Evolutionary conservation across 2,329 filamentous ascomycete genomes (phyloP).

Genomic region (Thermoascus crustaceus): DNA sequence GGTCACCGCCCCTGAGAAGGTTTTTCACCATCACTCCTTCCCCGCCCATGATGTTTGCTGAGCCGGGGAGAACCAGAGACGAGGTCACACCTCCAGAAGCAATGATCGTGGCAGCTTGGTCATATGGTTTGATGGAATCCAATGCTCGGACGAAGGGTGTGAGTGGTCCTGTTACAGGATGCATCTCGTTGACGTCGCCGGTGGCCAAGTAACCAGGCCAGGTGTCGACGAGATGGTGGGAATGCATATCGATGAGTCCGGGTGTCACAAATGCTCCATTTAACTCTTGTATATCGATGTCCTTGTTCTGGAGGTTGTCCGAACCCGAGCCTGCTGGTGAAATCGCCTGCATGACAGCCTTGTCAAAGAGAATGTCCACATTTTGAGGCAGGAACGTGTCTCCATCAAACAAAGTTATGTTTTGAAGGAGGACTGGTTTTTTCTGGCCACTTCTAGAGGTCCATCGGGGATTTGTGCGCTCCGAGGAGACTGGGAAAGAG

Average conservation of each 20-base stretch:
- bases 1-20: conserved; percentile 52
- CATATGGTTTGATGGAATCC: conserved; percentile 55
- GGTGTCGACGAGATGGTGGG: conserved; percentile 53
- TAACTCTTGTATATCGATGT: conserved; percentile 5
- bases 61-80: conserved; percentile 58
- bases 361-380: conserved; percentile 34
- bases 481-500: conserved; percentile 9
- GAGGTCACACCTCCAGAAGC: conserved; percentile 67
- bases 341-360: conserved; percentile 39
- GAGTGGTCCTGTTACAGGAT: conserved; percentile 42
- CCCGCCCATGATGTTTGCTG: conserved; percentile 65
- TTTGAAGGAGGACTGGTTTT: conserved; percentile 29
- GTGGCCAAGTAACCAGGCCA: conserved; percentile 50
- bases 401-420: conserved; percentile 40
- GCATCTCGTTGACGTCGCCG: conserved; percentile 57
- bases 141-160: conserved; percentile 62
- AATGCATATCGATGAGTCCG: conserved; percentile 66
- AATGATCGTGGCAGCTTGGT: conserved; percentile 59
- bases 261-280: conserved; percentile 54
- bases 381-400: conserved; percentile 21
- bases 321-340: conserved; percentile 2
- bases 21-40: conserved; percentile 64
- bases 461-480: conserved; percentile 34
- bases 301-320: not conserved
- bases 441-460: conserved; percentile 31